A percentile compares a stretch with the other conserved stretches of the same genome.
phyloP scores from a whole-genome alignment of 305 asterid genomes.

The Fraxinus velutina region DNA sequence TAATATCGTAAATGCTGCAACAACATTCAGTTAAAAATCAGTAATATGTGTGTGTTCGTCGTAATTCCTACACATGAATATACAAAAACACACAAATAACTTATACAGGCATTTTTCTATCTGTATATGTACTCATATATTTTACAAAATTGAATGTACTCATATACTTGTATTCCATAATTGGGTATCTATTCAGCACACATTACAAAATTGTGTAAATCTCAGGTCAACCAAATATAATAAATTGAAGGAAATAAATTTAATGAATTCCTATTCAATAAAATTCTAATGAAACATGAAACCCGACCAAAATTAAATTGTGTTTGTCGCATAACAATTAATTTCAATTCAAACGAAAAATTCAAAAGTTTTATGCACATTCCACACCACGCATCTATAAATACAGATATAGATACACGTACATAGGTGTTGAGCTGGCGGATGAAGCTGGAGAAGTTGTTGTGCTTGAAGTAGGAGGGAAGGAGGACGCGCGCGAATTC shows the following conservation, averaged over 20 bases:
- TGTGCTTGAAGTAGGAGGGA: constrained; percentile 86
- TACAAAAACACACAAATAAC: not conserved
- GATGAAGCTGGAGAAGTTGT: constrained; percentile 87
- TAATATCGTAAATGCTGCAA: not conserved
- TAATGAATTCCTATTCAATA: not conserved
- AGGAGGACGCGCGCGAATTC: constrained; percentile 80
- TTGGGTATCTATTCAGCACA: not conserved
- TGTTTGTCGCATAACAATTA: not conserved
- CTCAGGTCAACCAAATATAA: not conserved
- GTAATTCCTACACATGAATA: not conserved
- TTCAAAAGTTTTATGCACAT: not conserved
- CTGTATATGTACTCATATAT: not conserved
- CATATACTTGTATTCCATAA: not conserved
- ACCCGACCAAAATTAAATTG: not conserved
- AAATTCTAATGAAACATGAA: not conserved
- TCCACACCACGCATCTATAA: not conserved
- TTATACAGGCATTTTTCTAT: not conserved
- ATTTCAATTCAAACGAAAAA: not conserved
- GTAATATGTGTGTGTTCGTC: not conserved
- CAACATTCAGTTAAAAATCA: not conserved
- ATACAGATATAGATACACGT: constrained; percentile 24
- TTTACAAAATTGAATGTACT: not conserved
- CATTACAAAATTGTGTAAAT: not conserved
- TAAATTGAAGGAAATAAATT: not conserved
- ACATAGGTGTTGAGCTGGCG: constrained; percentile 98